Evolutionary conservation across 768 basidiomycete genomes (phyloP).

Genomic region (Suillus discolor): DNA sequence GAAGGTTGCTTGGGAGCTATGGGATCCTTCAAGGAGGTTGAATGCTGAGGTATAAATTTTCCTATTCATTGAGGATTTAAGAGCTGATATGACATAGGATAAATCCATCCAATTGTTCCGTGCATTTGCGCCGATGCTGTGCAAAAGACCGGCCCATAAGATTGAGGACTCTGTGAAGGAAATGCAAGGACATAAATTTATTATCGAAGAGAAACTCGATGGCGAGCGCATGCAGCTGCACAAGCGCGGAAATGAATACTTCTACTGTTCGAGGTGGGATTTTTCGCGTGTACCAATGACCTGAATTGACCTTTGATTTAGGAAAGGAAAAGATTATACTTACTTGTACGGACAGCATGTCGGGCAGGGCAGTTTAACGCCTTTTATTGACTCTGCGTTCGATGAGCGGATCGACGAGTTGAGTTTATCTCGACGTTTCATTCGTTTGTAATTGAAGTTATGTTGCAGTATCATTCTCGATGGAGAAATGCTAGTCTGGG

Average conservation of each 20-base stretch:
- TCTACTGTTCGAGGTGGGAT: slow-evolving; percentile 84
- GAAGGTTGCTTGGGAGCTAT: slow-evolving; percentile 88
- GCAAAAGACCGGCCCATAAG: slow-evolving; percentile 81
- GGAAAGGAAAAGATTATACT: slow-evolving; percentile 90
- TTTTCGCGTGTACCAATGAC: background rate
- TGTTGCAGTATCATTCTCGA: slow-evolving; percentile 82
- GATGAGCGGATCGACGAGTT: slow-evolving; percentile 80
- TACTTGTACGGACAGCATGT: slow-evolving; percentile 88
- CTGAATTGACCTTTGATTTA: slow-evolving; percentile 30
- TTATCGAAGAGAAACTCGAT: slow-evolving; percentile 97
- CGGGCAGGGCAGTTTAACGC: slow-evolving; percentile 86
- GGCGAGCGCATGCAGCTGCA: slow-evolving; percentile 97
- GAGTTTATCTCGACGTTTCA: slow-evolving; percentile 28
- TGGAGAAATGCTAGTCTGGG: slow-evolving; percentile 99
- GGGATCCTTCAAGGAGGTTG: slow-evolving; percentile 70
- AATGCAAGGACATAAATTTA: slow-evolving; percentile 78
- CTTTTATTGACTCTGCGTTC: slow-evolving; percentile 78
- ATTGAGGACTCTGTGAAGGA: slow-evolving; percentile 84
- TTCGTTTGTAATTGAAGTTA: slow-evolving; percentile 14
- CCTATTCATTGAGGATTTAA: too few relatives aligned
- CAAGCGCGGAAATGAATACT: slow-evolving; percentile 88
- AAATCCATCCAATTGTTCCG: slow-evolving; percentile 82
- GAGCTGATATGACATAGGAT: slow-evolving; percentile 52
- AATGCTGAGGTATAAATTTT: slow-evolving; percentile 50
- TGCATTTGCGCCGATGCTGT: slow-evolving; percentile 94